Evolutionary conservation across 129 eudicot genomes (phyloP).

Genomic region (Apium graveolens): DNA sequence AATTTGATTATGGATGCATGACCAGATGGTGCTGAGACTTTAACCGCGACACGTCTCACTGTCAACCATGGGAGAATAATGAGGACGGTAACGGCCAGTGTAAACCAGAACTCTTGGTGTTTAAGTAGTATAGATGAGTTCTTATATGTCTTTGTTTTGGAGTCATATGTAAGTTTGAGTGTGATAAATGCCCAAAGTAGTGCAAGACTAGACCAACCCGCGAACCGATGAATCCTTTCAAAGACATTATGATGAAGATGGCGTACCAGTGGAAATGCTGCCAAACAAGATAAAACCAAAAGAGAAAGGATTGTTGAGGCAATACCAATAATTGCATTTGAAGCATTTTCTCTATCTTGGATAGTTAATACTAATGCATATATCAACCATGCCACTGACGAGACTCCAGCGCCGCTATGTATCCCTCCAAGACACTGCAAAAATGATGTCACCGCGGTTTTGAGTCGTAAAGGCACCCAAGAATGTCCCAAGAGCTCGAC

Average conservation of each 20-base stretch:
- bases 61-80: constrained; percentile 64
- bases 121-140: constrained; percentile 21
- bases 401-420: constrained; percentile 68
- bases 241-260: constrained; percentile 71
- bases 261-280: constrained; percentile 71
- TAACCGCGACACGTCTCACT: constrained; percentile 52
- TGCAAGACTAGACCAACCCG: constrained; percentile 49
- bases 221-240: constrained; percentile 59
- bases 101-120: constrained; percentile 64
- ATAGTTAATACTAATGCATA: constrained; percentile 52
- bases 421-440: constrained; percentile 70
- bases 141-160: constrained; percentile 38
- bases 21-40: constrained; percentile 49
- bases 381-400: constrained; percentile 55
- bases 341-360: constrained; percentile 41
- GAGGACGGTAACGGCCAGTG: constrained; percentile 36
- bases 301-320: constrained; percentile 49
- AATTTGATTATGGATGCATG: constrained; percentile 72
- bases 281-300: constrained; percentile 37
- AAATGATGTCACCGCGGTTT: constrained; percentile 48
- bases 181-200: constrained; percentile 57
- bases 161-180: constrained; percentile 41
- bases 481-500: constrained; percentile 44
- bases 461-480: constrained; percentile 56
- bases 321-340: constrained; percentile 40